A percentile compares a stretch with the other conserved stretches of the same genome.
These are phyloP conservation scores for Chytriomyces hyalinus DNA, from an alignment of 192 early-diverging fungal genomes.

Conservation along the genomic window DNA sequence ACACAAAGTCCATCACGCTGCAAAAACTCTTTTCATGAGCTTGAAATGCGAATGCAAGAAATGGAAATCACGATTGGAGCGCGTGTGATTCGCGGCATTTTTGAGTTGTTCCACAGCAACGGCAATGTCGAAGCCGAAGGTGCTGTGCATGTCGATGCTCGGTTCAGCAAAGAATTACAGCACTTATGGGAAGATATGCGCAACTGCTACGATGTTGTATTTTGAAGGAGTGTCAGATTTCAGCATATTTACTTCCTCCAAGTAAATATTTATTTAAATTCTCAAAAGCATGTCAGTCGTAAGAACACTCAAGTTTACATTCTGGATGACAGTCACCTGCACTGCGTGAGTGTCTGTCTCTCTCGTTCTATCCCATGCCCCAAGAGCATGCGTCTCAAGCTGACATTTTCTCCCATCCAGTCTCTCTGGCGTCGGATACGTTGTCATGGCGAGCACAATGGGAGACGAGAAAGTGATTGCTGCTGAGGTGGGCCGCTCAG, in stretches of 20 bases:
- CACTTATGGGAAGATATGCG: background rate
- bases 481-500: background rate
- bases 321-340: constrained; percentile 3
- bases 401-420: background rate
- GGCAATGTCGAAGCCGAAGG: background rate
- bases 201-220: background rate
- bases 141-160: background rate
- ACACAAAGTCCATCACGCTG: background rate
- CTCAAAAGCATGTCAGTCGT: background rate
- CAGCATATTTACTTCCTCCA: too few relatives aligned
- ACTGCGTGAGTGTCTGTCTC: background rate
- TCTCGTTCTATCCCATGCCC: background rate
- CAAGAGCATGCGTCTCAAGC: background rate
- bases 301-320: background rate
- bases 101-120: background rate
- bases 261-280: too few relatives aligned
- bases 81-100: background rate
- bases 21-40: background rate
- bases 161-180: background rate
- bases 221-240: background rate
- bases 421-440: constrained; percentile 25
- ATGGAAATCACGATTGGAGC: background rate
- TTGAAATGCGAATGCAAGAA: background rate
- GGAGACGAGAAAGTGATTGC: constrained; percentile 14
- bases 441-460: constrained; percentile 11